Conservation (phyloP, 345 rosid species). For the Kernera saxatilis region DNA sequence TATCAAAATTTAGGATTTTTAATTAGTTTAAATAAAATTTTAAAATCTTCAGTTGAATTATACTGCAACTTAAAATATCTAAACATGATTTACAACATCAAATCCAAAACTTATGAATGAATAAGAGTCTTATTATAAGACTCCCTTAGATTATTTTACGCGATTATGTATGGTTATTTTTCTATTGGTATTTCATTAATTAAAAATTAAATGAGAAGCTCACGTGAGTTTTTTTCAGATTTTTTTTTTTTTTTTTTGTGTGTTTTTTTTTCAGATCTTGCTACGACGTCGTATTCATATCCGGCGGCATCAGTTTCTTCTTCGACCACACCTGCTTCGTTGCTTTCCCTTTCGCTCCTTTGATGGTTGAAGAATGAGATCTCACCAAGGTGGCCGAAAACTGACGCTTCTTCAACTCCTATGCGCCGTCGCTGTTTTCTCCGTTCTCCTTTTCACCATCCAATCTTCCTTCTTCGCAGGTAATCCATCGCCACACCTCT, state of each 20-base stretch:
- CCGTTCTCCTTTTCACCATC: slow-evolving; percentile 50
- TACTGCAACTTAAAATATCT: no score
- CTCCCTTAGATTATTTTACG: no score
- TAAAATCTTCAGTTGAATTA: no score
- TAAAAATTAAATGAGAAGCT: background rate
- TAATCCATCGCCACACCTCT: background rate
- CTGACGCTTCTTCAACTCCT: slow-evolving; percentile 50
- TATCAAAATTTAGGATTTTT: no score
- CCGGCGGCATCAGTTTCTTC: slow-evolving; percentile 15
- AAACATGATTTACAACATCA: background rate
- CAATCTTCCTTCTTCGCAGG: slow-evolving; percentile 76
- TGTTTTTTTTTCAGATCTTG: no score
- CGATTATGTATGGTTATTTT: no score
- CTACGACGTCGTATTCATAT: slow-evolving; percentile 2
- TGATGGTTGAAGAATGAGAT: slow-evolving; percentile 45
- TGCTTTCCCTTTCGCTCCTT: slow-evolving; percentile 11
- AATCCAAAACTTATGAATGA: background rate
- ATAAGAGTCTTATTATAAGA: background rate
- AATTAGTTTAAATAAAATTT: no score
- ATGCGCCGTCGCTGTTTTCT: slow-evolving; percentile 49
- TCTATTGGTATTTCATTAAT: no score
- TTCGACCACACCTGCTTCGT: background rate
- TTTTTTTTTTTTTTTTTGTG: no score
- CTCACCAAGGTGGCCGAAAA: slow-evolving; percentile 38
- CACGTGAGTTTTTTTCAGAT: no score